Conservation (phyloP, 768 basidiomycete genomes). For the Tylopilus cervinicoccineus region DNA sequence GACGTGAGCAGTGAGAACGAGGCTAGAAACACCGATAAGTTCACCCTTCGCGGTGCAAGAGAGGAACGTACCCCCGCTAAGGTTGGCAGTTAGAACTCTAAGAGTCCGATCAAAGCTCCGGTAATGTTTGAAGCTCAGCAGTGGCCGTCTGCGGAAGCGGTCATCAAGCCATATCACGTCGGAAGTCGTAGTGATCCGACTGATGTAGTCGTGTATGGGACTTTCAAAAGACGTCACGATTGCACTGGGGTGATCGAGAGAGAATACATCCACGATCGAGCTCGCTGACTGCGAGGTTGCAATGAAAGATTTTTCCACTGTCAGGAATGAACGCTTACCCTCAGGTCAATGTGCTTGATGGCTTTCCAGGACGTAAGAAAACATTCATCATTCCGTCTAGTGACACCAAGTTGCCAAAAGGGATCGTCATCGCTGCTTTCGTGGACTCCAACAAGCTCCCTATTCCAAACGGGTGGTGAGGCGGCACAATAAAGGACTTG, state of each 20-base stretch:
- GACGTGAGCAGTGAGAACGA: slow-evolving; percentile 57
- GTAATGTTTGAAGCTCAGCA: slow-evolving; percentile 59
- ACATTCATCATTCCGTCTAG: slow-evolving; percentile 33
- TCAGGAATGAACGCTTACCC: slow-evolving; percentile 39
- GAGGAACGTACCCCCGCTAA: slow-evolving; percentile 30
- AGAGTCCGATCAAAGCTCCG: slow-evolving; percentile 60
- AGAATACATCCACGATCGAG: slow-evolving; percentile 32
- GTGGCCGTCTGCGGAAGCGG: slow-evolving; percentile 51
- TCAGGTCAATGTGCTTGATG: slow-evolving; percentile 47
- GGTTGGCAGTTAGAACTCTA: slow-evolving; percentile 35
- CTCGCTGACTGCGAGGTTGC: slow-evolving; percentile 27
- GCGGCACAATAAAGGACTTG: background rate
- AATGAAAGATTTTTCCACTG: slow-evolving; percentile 5
- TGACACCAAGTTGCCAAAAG: slow-evolving; percentile 53
- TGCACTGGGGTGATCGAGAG: slow-evolving; percentile 31
- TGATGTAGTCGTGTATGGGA: slow-evolving; percentile 37
- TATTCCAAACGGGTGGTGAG: slow-evolving; percentile 6
- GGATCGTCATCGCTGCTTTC: slow-evolving; percentile 20
- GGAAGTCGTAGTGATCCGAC: slow-evolving; percentile 56
- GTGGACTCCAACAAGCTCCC: slow-evolving; percentile 17
- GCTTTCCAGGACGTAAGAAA: slow-evolving; percentile 45
- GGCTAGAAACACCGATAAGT: slow-evolving; percentile 31
- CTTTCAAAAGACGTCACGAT: slow-evolving; percentile 54
- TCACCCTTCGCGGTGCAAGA: background rate
- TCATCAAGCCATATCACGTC: slow-evolving; percentile 70